Base-by-base conservation (phyloP, 805 yeast genomes). In the Ogataea polymorpha region DNA sequence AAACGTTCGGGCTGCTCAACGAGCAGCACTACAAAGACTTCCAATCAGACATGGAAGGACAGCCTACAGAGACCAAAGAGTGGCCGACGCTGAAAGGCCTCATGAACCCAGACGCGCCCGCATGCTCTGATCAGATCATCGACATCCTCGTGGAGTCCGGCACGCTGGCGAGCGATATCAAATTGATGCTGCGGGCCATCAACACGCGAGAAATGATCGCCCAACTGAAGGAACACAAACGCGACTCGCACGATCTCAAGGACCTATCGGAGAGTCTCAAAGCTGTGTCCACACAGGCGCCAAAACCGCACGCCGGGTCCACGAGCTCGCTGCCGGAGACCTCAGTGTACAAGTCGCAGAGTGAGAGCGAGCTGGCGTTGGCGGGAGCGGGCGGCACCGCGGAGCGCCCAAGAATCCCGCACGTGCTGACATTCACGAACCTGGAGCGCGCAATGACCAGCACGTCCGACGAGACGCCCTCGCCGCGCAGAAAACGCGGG, bases 101-200 rank as follows among this genome's bases (percentile, higher is more conserved):
- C 41, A 76, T 81, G 0, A 70, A 79, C 0, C 76, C 82, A 2
- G 66, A 70, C 38, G 67, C 83, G 0, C 72, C 77, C 2, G 69
- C 77, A 11, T 80, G 88, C 5, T 66, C 74, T 11, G 80, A 76
- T 44, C 62, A 66, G 32, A 66, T 79, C 5, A 67, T 85, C 30
- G 82, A 80, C 44, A 58, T 78, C 33, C 73, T 84, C 32, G 77
- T 75, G 51, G 86, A 85, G 48, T 65, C 77, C 4, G 80, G 83
- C 1, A 75, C 80, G 0, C 58, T 81, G 31, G 77, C 77, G 0
- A 74, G 80, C 45, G 91, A 85, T 54, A 67, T 79, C 62, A 79
- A 80, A 51, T 59, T 85, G 44, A 71, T 82, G 71, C 53, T 80
- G 34, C 63, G 85, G 39, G 71, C 81, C 0, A 58, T 70, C 44